These are phyloP conservation scores for Rhipidocladum racemiflorum DNA, from an alignment of 176 grass and related monocot genomes.

Conservation along the genomic window DNA sequence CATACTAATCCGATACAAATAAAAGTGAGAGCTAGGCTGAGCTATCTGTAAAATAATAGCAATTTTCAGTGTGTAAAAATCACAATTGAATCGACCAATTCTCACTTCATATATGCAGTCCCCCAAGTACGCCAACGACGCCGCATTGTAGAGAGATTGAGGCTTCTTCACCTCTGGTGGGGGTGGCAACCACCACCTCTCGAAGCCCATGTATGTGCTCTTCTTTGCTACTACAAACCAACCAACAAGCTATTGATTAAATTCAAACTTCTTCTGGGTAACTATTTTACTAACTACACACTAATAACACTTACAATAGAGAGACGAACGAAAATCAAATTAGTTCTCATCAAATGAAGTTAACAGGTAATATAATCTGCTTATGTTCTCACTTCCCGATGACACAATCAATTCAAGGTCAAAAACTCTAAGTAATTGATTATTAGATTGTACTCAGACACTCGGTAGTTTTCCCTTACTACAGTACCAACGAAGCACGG, in stretches of 20 bases:
- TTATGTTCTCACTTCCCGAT: not conserved
- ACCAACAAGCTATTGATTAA: conserved; percentile 13
- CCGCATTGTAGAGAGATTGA: conserved; percentile 69
- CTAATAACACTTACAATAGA: not conserved
- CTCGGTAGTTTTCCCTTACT: not conserved
- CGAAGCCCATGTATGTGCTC: conserved; percentile 74
- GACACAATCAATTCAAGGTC: not conserved
- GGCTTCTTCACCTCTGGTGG: conserved; percentile 84
- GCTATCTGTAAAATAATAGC: not conserved
- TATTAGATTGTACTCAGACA: not conserved
- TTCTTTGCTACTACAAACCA: conserved; percentile 40
- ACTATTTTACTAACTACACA: not conserved
- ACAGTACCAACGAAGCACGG: not conserved
- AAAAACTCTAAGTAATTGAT: not conserved
- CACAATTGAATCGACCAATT: not conserved
- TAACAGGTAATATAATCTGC: not conserved
- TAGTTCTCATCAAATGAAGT: not conserved
- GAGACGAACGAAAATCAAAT: not conserved
- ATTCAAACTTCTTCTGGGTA: not conserved
- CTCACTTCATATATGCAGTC: conserved; percentile 98
- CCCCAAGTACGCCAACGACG: conserved; percentile 86
- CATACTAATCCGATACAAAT: no score
- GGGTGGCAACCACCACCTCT: conserved; percentile 80
- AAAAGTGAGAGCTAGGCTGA: no score
- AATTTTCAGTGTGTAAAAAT: not conserved